Conservation (phyloP, 2,329 filamentous ascomycete species). For the Scedosporium boydii region DNA sequence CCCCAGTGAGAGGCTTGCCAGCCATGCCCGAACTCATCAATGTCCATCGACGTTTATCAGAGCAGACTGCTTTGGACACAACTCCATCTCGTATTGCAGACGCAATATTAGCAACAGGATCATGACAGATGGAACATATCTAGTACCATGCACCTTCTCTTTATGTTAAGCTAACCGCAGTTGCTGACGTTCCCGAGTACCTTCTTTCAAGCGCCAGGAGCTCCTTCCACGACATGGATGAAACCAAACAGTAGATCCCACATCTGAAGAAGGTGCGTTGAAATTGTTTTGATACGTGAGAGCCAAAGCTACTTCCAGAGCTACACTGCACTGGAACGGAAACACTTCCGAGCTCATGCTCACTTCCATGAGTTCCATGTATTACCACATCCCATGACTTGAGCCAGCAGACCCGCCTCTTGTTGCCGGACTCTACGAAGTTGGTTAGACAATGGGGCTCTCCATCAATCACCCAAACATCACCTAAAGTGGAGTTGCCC, state of each 20-base stretch:
- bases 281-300: not conserved
- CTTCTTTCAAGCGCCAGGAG: not conserved
- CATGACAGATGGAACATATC: too few species aligned
- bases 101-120: too few species aligned
- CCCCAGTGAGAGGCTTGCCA: too few species aligned
- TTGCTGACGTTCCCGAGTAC: not conserved
- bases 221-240: not conserved
- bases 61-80: too few species aligned
- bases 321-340: not conserved
- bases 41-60: too few species aligned
- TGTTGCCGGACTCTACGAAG: too few species aligned
- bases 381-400: too few species aligned
- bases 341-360: not conserved
- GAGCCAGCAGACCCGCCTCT: too few species aligned
- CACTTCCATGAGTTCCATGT: not conserved
- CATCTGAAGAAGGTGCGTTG: not conserved
- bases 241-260: not conserved
- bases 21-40: too few species aligned
- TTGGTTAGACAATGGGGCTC: too few species aligned
- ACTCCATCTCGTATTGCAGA: too few species aligned
- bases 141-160: not conserved
- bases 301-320: too few species aligned
- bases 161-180: not conserved
- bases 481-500: not conserved
- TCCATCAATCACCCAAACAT: not conserved